phyloP scores from a whole-genome alignment of 192 early-diverging fungal species.

The Podila clonocystis region DNA sequence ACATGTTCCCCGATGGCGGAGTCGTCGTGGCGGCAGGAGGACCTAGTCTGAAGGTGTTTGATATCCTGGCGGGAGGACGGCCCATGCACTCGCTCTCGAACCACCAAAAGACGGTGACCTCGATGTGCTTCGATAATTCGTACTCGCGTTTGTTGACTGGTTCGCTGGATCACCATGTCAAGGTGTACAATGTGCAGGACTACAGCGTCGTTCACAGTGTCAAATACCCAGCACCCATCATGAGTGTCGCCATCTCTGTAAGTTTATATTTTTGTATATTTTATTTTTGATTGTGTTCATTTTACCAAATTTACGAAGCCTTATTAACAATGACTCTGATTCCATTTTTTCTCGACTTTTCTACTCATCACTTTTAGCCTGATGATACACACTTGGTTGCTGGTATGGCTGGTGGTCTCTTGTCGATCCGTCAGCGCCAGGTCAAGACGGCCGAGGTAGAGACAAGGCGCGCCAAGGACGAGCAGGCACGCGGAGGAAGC shows the following conservation, averaged over 20 bases:
- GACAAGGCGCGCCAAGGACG: conserved; percentile 53
- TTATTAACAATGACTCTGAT: not conserved
- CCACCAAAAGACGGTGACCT: conserved; percentile 97
- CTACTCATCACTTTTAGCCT: conserved; percentile 55
- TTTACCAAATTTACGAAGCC: not conserved
- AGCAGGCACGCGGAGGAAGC: conserved; percentile 66
- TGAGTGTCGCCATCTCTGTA: conserved; percentile 90
- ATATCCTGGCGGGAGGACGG: conserved; percentile 83
- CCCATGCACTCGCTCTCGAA: conserved; percentile 83
- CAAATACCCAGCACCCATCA: conserved; percentile 91
- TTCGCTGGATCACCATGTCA: conserved; percentile 96
- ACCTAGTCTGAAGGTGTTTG: conserved; percentile 88
- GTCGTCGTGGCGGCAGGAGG: conserved; percentile 84
- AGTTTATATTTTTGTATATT: conserved; percentile 5
- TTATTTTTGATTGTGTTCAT: not conserved
- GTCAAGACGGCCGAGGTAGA: conserved; percentile 78
- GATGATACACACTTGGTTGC: conserved; percentile 90
- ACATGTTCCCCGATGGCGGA: conserved; percentile 86
- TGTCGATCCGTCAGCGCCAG: conserved; percentile 87
- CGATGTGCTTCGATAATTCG: conserved; percentile 83
- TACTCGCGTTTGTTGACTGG: conserved; percentile 85
- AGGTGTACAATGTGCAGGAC: conserved; percentile 88
- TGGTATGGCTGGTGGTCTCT: conserved; percentile 91
- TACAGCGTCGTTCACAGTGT: conserved; percentile 89
- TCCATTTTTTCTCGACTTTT: not conserved